phyloP scores from a whole-genome alignment of 2,329 filamentous ascomycete species.

The Knufia fluminis region DNA sequence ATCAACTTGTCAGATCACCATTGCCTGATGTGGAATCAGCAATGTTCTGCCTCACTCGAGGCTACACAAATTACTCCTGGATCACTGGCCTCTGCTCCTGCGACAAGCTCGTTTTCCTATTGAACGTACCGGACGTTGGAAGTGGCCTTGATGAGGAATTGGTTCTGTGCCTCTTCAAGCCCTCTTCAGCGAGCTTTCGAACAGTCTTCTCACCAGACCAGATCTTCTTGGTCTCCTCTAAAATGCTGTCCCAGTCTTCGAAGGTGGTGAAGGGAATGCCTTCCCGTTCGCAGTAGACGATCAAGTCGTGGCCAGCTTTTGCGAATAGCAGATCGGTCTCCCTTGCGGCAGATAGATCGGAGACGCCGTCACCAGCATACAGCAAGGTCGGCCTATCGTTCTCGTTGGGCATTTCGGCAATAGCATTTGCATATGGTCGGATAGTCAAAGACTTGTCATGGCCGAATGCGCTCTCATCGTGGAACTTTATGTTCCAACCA shows the following conservation, averaged over 20 bases:
- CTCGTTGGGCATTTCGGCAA: slow-evolving; percentile 48
- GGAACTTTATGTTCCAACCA: slow-evolving; percentile 82
- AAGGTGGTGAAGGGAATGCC: slow-evolving; percentile 83
- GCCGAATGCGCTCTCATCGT: slow-evolving; percentile 74
- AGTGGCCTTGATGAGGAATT: slow-evolving; percentile 9
- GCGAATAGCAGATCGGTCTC: slow-evolving; percentile 92
- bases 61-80: no score
- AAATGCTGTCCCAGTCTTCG: slow-evolving; percentile 71
- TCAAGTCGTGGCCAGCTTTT: slow-evolving; percentile 80
- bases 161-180: slow-evolving; percentile 18
- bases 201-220: slow-evolving; percentile 61
- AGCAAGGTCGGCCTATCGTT: slow-evolving; percentile 69
- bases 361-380: slow-evolving; percentile 92
- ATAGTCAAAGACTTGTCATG: slow-evolving; percentile 95
- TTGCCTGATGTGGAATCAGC: no score
- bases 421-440: slow-evolving; percentile 61
- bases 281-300: slow-evolving; percentile 75
- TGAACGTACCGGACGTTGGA: not conserved
- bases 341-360: slow-evolving; percentile 79
- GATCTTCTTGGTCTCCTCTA: slow-evolving; percentile 67
- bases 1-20: no score
- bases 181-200: slow-evolving; percentile 53
- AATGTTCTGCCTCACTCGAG: no score
- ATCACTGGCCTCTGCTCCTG: slow-evolving; percentile 1
- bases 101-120: slow-evolving; percentile 8